Base-by-base conservation (phyloP, 139 green algal species). In the Chlamydomonas eustigma region DNA sequence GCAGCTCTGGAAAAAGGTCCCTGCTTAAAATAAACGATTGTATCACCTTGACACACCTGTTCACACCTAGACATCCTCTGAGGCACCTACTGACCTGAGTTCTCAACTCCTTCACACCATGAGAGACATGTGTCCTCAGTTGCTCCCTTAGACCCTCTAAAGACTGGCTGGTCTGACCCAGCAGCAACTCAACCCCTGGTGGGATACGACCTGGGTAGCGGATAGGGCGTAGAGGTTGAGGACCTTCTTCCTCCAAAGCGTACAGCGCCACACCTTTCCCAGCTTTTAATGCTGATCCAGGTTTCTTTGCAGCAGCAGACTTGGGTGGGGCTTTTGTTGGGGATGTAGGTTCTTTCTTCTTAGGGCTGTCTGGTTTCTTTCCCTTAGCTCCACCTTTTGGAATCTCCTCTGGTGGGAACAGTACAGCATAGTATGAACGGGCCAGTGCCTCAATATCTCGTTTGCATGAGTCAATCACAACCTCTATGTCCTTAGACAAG, bases 161-260 rank as follows among this genome's bases (percentile, higher is more conserved):
- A 28, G 58, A 28, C 18, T 70, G 32, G 18, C 81, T 78, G 6
- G 80, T 82, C 4, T 64, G 18, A 4, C n/a, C 50, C 71, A 89
- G 73, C 37, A 86, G 50, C 76, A 76, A 75, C 32, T 78, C 65
- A 5, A 81, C 37, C 4, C 34, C 79, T 36, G 68, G n/a, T 0
- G 84, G 73, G 31, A 89, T 86, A 50, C 78, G 80, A 34, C 65
- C 50, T 3, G 84, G 80, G 67, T 86, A 88, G 31, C 76, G 64
- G 50, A 85, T 1, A 73, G 76, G 51, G 34, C 68, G 36, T 37
- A 44, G 30, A 64, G 69, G 67, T n/a, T 73, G 36, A 33, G 51
- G 73, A n/a, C n/a, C n/a, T n/a, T n/a, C n/a, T n/a, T n/a, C n/a
- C 36, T 33, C 51, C 1, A 73, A 50, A 3, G 63, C 44, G 22